Percentiles rank a stretch among this genome's conserved stretches.
phyloP scores from a whole-genome alignment of 2,329 filamentous ascomycete genomes.

The Arthrobotrys sphaeroides region DNA sequence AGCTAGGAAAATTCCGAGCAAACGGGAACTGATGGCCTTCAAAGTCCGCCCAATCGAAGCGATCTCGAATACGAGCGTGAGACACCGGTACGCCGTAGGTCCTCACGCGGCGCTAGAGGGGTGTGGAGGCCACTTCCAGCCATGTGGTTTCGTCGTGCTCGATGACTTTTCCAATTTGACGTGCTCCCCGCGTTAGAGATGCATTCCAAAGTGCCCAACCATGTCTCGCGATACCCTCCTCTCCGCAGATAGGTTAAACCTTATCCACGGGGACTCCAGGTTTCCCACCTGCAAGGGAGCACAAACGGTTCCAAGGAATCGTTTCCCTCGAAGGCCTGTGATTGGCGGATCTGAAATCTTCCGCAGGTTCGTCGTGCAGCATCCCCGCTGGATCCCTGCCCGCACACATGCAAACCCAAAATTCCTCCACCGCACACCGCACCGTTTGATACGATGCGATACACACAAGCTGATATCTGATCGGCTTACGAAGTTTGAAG shows the following conservation, averaged over 20 bases:
- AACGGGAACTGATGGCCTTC: constrained; percentile 39
- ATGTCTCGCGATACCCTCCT: constrained; percentile 37
- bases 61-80: constrained; percentile 46
- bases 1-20: constrained; percentile 51
- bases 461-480: background rate
- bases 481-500: background rate
- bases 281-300: constrained; percentile 48
- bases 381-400: constrained; percentile 37
- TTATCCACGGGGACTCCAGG: constrained; percentile 51
- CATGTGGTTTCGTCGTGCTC: constrained; percentile 22
- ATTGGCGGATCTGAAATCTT: constrained; percentile 53
- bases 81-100: constrained; percentile 15
- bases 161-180: constrained; percentile 27
- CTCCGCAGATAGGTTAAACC: constrained; percentile 37
- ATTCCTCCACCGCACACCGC: constrained; percentile 24
- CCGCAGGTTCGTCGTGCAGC: constrained; percentile 39
- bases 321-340: constrained; percentile 9
- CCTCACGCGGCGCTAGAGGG: constrained; percentile 32
- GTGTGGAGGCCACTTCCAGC: constrained; percentile 40
- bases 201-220: constrained; percentile 12
- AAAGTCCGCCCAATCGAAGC: constrained; percentile 54
- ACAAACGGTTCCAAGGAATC: constrained; percentile 52
- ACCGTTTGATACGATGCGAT: too few relatives aligned
- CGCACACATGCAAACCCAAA: constrained; percentile 22
- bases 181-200: constrained; percentile 36